These are phyloP conservation scores for Colletotrichum musae DNA, from an alignment of 2,329 filamentous ascomycete genomes.

Conservation along the genomic window DNA sequence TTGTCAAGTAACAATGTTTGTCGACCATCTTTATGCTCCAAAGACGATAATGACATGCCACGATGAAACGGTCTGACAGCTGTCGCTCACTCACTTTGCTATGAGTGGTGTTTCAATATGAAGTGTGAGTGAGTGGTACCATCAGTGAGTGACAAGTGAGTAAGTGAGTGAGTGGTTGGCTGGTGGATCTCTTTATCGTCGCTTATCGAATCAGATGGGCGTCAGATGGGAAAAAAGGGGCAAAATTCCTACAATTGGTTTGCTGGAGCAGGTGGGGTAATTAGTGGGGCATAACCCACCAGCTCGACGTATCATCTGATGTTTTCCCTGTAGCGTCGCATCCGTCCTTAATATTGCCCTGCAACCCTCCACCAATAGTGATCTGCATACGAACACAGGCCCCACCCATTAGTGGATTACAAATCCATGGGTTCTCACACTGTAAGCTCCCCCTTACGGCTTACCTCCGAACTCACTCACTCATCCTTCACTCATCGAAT, in stretches of 20 bases:
- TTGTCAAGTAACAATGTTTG: background rate
- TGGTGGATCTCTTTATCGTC: background rate
- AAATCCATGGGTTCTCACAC: conserved; percentile 20
- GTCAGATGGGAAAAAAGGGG: background rate
- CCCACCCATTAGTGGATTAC: conserved; percentile 31
- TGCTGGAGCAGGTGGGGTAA: background rate
- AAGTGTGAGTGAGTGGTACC: background rate
- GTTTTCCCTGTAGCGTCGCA: background rate
- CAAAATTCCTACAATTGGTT: background rate
- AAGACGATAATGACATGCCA: background rate
- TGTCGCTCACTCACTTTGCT: background rate
- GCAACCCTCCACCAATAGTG: background rate
- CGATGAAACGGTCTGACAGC: conserved; percentile 20
- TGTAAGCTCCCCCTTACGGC: no score
- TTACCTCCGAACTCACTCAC: background rate
- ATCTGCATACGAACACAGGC: background rate
- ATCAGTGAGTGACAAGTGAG: background rate
- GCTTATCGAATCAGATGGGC: background rate
- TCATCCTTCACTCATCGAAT: background rate
- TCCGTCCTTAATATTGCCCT: background rate
- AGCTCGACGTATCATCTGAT: background rate
- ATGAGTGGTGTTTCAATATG: conserved; percentile 1
- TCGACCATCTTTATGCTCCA: background rate
- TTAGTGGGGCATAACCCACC: background rate
- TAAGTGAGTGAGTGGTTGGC: background rate